Conservation (phyloP, 352 stramenopile genomes). For the Globisporangium emineosum region DNA sequence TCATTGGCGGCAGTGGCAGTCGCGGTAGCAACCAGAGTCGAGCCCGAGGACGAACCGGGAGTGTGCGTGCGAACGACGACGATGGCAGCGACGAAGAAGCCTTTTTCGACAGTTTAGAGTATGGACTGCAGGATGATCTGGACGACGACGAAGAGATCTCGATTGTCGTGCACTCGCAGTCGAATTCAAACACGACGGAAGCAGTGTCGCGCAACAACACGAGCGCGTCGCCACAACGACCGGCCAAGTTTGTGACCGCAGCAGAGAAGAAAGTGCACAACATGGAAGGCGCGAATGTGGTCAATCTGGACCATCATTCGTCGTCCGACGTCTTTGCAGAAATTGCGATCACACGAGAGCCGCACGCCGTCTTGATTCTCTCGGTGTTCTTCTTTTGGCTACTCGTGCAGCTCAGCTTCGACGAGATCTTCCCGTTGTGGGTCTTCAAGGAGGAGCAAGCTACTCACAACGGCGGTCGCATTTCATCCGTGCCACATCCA, state of each 20-base stretch:
- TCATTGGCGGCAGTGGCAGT: conserved; percentile 36
- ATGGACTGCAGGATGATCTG: conserved; percentile 62
- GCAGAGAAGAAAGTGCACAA: conserved; percentile 22
- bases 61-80: conserved; percentile 36
- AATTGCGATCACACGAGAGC: conserved; percentile 62
- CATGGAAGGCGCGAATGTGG: conserved; percentile 19
- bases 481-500: conserved; percentile 23
- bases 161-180: conserved; percentile 70
- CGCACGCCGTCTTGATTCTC: conserved; percentile 63
- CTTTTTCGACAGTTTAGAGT: conserved; percentile 79
- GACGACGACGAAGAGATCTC: conserved; percentile 66
- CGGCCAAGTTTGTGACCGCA: conserved; percentile 16
- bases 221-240: neutral
- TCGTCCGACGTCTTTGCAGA: conserved; percentile 29
- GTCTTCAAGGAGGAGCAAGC: conserved; percentile 63
- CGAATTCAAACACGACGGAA: conserved; percentile 35
- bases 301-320: conserved; percentile 15
- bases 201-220: conserved; percentile 22
- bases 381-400: conserved; percentile 71
- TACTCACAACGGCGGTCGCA: neutral
- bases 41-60: conserved; percentile 23
- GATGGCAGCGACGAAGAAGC: conserved; percentile 72
- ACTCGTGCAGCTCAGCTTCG: conserved; percentile 71
- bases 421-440: conserved; percentile 78
- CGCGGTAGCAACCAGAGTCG: conserved; percentile 18